These are phyloP conservation scores for Alternaria angustiovoidea DNA, from an alignment of 2,329 filamentous ascomycete genomes.

Conservation along the genomic window DNA sequence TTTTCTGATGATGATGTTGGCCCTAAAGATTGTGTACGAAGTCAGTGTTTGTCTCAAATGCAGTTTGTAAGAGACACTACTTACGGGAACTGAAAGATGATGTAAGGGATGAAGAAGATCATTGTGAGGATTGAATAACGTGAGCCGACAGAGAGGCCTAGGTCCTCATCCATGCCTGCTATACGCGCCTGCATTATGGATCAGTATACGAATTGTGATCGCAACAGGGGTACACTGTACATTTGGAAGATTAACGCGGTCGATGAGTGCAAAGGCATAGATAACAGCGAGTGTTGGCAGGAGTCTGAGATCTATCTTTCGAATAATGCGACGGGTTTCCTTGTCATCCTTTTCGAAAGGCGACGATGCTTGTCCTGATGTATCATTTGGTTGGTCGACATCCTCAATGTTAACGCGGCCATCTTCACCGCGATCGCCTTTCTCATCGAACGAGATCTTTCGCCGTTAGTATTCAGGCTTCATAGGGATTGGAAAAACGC, in stretches of 20 bases:
- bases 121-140: conserved; percentile 23
- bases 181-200: neutral
- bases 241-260: conserved; percentile 29
- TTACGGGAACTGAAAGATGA: conserved; percentile 38
- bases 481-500: accelerated
- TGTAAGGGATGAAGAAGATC: conserved; percentile 22
- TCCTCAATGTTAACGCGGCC: neutral
- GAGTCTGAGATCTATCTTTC: conserved; percentile 48
- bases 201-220: neutral
- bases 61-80: neutral
- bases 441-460: neutral
- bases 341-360: conserved; percentile 16
- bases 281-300: conserved; percentile 45
- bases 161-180: conserved; percentile 27
- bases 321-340: conserved; percentile 42
- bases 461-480: neutral
- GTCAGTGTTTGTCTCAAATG: neutral
- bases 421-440: neutral
- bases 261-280: conserved; percentile 32
- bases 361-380: conserved; percentile 3
- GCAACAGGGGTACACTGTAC: neutral
- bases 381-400: neutral
- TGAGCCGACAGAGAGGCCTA: conserved; percentile 21
- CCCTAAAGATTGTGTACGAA: neutral
- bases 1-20: conserved; percentile 26